Evolutionary conservation across 2,329 filamentous ascomycete species (phyloP).

Genomic region (Beauveria rudraprayagi): DNA sequence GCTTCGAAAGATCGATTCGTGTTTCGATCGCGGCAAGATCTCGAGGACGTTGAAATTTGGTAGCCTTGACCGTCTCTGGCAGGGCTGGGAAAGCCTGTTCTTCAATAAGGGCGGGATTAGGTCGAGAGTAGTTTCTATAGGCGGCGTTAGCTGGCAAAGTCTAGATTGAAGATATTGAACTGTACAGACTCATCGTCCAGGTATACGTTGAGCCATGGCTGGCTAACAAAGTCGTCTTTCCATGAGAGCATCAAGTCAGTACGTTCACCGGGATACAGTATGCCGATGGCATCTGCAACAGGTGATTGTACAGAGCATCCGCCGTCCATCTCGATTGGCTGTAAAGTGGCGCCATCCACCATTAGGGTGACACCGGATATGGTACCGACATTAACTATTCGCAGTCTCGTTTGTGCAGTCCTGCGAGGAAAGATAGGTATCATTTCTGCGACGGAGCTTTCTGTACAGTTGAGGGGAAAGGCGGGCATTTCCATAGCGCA

Average conservation of each 20-base stretch:
- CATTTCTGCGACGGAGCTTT: slow-evolving; percentile 6
- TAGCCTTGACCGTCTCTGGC: background rate
- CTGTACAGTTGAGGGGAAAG: slow-evolving; percentile 17
- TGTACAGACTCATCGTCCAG: slow-evolving; percentile 20
- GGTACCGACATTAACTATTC: slow-evolving; percentile 19
- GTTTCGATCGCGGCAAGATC: background rate
- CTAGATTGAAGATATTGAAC: background rate
- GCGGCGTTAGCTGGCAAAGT: background rate
- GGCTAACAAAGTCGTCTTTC: slow-evolving; percentile 4
- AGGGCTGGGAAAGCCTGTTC: slow-evolving; percentile 10
- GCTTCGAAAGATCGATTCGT: background rate
- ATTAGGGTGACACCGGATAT: slow-evolving; percentile 17
- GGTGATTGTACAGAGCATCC: slow-evolving; percentile 14
- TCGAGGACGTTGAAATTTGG: background rate
- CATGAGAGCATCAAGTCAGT: slow-evolving; percentile 17
- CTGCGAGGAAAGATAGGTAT: slow-evolving; percentile 13
- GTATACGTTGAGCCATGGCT: slow-evolving; percentile 17
- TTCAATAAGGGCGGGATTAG: slow-evolving; percentile 14
- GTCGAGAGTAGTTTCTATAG: slow-evolving; percentile 17
- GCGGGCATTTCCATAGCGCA: slow-evolving; percentile 23
- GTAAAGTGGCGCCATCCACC: slow-evolving; percentile 16
- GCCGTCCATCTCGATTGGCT: slow-evolving; percentile 18
- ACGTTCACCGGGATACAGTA: slow-evolving; percentile 20
- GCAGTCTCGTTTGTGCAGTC: slow-evolving; percentile 12
- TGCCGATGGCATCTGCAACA: slow-evolving; percentile 15